Evolutionary conservation across 2,329 filamentous ascomycete genomes (phyloP).

Genomic region (Ophiosphaerella korrae): DNA sequence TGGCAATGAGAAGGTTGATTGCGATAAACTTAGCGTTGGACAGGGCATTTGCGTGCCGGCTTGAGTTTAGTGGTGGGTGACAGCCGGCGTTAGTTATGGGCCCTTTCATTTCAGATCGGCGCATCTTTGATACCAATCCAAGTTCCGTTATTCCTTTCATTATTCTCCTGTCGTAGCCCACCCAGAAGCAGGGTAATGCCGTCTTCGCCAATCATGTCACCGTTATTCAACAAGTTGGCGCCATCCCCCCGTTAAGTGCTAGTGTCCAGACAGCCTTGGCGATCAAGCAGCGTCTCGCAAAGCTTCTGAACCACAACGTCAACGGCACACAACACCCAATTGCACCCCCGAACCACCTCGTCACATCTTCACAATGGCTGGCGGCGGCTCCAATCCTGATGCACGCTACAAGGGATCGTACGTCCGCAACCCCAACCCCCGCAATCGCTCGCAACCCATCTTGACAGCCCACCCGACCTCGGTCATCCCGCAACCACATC

Average conservation of each 20-base stretch:
- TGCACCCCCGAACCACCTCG: slow-evolving; percentile 20
- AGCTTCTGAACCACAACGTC: slow-evolving; percentile 22
- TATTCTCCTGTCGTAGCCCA: no score
- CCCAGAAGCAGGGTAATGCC: background rate
- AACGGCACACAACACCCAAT: slow-evolving; percentile 23
- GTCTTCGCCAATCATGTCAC: slow-evolving; percentile 5
- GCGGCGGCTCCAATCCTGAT: slow-evolving; percentile 32
- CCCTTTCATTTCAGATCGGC: no score
- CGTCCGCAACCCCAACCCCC: slow-evolving; percentile 16
- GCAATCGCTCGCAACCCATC: slow-evolving; percentile 5
- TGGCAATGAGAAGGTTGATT: slow-evolving; percentile 55
- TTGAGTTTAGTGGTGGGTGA: background rate
- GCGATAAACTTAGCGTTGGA: slow-evolving; percentile 53
- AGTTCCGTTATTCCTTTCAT: no score
- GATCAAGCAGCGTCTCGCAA: slow-evolving; percentile 13
- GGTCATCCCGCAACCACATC: slow-evolving; percentile 7
- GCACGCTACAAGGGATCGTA: slow-evolving; percentile 38
- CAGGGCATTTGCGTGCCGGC: slow-evolving; percentile 54
- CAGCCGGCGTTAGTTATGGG: no score
- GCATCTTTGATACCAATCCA: no score
- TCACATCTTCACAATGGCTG: slow-evolving; percentile 34
- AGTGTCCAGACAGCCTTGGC: slow-evolving; percentile 8
- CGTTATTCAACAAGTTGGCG: slow-evolving; percentile 1
- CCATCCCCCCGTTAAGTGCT: background rate
- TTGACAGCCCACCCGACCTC: slow-evolving; percentile 3